A percentile compares a stretch with the other conserved stretches of the same genome.
phyloP scores from a whole-genome alignment of 2,329 filamentous ascomycete species.

The Alternaria panax region DNA sequence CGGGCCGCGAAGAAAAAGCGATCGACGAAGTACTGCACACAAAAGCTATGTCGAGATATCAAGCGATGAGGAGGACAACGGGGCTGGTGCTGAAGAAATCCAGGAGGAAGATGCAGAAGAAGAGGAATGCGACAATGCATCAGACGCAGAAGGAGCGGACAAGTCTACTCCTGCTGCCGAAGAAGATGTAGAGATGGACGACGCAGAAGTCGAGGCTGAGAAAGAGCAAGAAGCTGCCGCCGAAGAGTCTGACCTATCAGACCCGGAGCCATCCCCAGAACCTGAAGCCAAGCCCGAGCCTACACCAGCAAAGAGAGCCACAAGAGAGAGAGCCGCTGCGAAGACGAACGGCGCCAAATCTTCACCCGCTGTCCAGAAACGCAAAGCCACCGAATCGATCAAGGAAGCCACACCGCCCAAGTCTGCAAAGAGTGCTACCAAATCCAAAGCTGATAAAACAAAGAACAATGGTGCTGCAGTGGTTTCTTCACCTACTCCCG shows the following conservation, averaged over 20 bases:
- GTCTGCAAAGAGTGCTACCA: conserved; percentile 23
- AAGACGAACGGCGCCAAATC: conserved; percentile 27
- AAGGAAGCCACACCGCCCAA: conserved; percentile 28
- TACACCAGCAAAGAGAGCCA: conserved; percentile 23
- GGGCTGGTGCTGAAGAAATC: conserved; percentile 35
- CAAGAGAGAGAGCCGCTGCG: conserved; percentile 23
- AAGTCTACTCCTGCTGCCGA: conserved; percentile 25
- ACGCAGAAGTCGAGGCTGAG: conserved; percentile 19
- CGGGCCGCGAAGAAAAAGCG: conserved; percentile 54
- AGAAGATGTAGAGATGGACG: conserved; percentile 43
- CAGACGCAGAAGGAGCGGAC: conserved; percentile 23
- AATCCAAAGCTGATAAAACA: conserved; percentile 17
- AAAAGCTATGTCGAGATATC: conserved; percentile 57
- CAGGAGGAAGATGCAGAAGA: conserved; percentile 29
- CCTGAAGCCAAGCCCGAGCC: conserved; percentile 23
- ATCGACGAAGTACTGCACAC: conserved; percentile 43
- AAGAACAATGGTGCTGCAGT: conserved; percentile 24
- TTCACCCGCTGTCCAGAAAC: conserved; percentile 25
- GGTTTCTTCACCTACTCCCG: conserved; percentile 21
- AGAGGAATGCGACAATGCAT: conserved; percentile 25
- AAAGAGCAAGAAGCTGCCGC: conserved; percentile 16
- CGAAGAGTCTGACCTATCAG: conserved; percentile 22
- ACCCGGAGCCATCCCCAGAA: conserved; percentile 27
- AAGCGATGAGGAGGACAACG: conserved; percentile 52
- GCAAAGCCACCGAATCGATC: conserved; percentile 21